These are phyloP conservation scores for Ilyonectria sp. DNA, from an alignment of 2,329 filamentous ascomycete genomes.

Conservation along the genomic window DNA sequence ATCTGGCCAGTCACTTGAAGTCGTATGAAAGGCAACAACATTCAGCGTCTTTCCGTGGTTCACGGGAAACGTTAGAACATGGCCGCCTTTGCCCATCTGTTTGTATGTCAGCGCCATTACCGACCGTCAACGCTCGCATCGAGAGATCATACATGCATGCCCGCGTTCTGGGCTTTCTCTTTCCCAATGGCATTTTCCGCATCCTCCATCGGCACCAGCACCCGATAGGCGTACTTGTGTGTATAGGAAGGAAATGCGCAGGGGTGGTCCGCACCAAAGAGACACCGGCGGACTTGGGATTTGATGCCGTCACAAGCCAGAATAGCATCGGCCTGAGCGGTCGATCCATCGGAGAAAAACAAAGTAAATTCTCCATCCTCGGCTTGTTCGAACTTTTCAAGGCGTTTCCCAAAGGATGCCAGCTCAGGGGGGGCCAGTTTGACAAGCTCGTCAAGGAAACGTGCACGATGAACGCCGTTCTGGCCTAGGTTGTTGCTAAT, in stretches of 20 bases:
- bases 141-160: constrained; percentile 23
- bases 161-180: constrained; percentile 22
- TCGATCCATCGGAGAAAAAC: constrained; percentile 58
- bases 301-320: constrained; percentile 31
- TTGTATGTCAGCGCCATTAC: background rate
- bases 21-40: constrained; percentile 62
- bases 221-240: constrained; percentile 31
- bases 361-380: constrained; percentile 46
- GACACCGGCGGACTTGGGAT: constrained; percentile 18
- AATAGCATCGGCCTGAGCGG: constrained; percentile 53
- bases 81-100: constrained; percentile 63
- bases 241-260: constrained; percentile 23
- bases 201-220: constrained; percentile 23
- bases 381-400: constrained; percentile 5
- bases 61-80: constrained; percentile 55
- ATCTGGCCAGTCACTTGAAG: constrained; percentile 50
- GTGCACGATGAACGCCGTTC: constrained; percentile 55
- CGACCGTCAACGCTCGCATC: too few relatives aligned
- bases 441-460: constrained; percentile 58
- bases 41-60: constrained; percentile 66
- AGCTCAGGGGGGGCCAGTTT: constrained; percentile 54
- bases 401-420: constrained; percentile 53
- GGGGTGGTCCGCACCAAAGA: constrained; percentile 20
- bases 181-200: constrained; percentile 18
- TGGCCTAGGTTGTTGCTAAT: constrained; percentile 47